These are phyloP conservation scores for Trichoderma breve DNA, from an alignment of 2,329 filamentous ascomycete species.

Conservation along the genomic window DNA sequence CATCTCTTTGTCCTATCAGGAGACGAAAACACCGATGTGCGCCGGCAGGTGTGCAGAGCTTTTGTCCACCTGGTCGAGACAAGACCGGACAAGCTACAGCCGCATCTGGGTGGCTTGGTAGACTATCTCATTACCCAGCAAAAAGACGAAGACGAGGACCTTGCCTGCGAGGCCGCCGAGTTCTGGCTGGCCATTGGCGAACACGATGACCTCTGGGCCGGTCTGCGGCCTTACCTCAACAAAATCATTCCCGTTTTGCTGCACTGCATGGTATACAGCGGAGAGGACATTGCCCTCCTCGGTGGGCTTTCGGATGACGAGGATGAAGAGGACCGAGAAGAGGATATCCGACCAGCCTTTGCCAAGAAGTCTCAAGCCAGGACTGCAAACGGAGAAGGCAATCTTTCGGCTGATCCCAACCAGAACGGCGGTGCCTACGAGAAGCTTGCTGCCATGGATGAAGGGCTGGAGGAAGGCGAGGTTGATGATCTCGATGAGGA, in stretches of 20 bases:
- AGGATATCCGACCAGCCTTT: conserved; percentile 92
- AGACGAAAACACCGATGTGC: conserved; percentile 77
- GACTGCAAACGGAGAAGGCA: conserved; percentile 52
- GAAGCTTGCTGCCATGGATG: conserved; percentile 60
- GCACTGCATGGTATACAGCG: conserved; percentile 93
- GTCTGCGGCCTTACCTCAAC: conserved; percentile 72
- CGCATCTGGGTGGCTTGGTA: conserved; percentile 82
- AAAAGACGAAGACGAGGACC: conserved; percentile 78
- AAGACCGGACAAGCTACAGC: conserved; percentile 83
- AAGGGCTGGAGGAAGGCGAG: conserved; percentile 84
- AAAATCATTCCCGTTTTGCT: conserved; percentile 89
- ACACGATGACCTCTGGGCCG: conserved; percentile 73
- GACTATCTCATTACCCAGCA: conserved; percentile 93
- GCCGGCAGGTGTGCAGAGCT: conserved; percentile 87
- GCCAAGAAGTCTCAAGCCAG: conserved; percentile 67
- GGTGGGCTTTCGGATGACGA: conserved; percentile 86
- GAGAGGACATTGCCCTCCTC: conserved; percentile 84
- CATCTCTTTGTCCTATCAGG: conserved; percentile 78
- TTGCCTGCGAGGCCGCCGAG: conserved; percentile 92
- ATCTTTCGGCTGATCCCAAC: conserved; percentile 49
- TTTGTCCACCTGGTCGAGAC: conserved; percentile 92
- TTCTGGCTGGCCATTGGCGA: conserved; percentile 96
- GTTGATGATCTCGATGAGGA: conserved; percentile 73
- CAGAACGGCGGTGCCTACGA: conserved; percentile 56
- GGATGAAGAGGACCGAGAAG: conserved; percentile 80